Conservation (phyloP, 495 filamentous ascomycete species). For the Aspergillus nidulans region DNA sequence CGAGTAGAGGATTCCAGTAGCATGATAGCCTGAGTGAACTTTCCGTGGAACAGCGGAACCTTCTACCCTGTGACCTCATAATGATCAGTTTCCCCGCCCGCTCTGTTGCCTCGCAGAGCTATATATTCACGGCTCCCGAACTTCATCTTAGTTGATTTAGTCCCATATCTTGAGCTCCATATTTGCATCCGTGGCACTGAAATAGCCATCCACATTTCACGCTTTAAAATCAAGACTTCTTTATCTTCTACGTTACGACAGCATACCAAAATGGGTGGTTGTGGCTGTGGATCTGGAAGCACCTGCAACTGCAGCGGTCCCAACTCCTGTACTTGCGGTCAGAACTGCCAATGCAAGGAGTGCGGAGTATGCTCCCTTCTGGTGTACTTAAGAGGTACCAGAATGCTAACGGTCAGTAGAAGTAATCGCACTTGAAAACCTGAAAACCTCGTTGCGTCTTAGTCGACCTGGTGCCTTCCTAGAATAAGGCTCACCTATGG, state of each 20-base stretch:
- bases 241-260: neutral
- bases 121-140: neutral
- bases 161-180: neutral
- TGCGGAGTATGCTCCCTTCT: slow-evolving; percentile 39
- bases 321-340: slow-evolving; percentile 35
- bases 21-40: neutral
- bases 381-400: neutral
- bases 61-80: slow-evolving; percentile 19
- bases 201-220: neutral
- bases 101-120: neutral
- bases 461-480: too few relatives aligned
- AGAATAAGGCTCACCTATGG: too few relatives aligned
- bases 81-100: slow-evolving; percentile 16
- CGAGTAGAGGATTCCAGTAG: neutral
- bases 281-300: slow-evolving; percentile 34
- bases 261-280: slow-evolving; percentile 29
- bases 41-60: neutral
- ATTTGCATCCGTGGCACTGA: slow-evolving; percentile 1
- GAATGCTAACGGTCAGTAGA: slow-evolving; percentile 12
- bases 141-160: neutral
- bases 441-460: too few relatives aligned
- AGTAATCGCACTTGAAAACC: neutral
- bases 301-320: slow-evolving; percentile 35
- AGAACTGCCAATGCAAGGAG: slow-evolving; percentile 40
- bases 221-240: neutral